Conservation (phyloP, 257 asterid species). For the Salvia hispanica region DNA sequence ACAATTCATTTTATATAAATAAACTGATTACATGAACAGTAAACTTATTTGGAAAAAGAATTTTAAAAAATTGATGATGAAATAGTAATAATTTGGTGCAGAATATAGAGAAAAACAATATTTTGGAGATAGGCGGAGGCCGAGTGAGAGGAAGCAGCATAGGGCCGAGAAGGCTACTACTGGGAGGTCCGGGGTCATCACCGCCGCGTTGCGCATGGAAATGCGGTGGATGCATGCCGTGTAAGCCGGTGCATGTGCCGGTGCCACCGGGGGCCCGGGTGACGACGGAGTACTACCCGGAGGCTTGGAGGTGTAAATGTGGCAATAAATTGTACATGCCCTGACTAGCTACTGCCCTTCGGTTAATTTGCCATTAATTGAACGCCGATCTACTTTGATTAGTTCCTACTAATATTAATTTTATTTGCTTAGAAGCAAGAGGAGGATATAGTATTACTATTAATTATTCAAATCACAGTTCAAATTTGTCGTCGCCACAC, state of each 20-base stretch:
- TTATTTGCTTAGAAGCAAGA: conserved; percentile 10
- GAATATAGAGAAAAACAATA: conserved; percentile 27
- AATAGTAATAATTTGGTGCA: background rate
- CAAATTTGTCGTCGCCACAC: background rate
- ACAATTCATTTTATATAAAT: no score
- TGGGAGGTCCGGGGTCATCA: conserved; percentile 56
- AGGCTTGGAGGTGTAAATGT: conserved; percentile 74
- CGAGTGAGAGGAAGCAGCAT: background rate
- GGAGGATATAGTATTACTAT: conserved; percentile 18
- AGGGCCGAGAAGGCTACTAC: conserved; percentile 46
- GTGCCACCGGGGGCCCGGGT: conserved; percentile 75
- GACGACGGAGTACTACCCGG: conserved; percentile 66
- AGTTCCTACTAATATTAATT: background rate
- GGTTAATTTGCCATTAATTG: background rate
- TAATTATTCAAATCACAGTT: conserved; percentile 7
- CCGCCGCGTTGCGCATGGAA: conserved; percentile 69
- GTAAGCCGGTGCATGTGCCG: conserved; percentile 61
- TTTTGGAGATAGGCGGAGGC: background rate
- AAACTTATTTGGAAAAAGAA: no score
- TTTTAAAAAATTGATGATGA: background rate
- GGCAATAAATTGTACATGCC: conserved; percentile 63
- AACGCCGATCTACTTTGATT: background rate
- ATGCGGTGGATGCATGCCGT: conserved; percentile 64
- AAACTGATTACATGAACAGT: no score
- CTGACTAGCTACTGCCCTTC: conserved; percentile 22